Conservation (phyloP, 1,139 yeast species). For the Yamadazyma conglobata region DNA sequence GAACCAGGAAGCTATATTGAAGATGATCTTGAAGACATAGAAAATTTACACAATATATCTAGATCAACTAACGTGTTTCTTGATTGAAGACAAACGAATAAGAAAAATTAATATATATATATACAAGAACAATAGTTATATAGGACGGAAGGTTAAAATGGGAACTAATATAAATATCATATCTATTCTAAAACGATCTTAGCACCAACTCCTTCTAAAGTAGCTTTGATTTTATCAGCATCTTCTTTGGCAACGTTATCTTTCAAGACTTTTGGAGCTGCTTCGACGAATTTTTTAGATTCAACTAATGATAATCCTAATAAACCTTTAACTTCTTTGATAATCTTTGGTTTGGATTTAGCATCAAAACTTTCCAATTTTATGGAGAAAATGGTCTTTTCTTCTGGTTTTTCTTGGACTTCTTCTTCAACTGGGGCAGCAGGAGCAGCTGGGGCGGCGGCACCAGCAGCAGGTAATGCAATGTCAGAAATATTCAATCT, state of each 20-base stretch:
- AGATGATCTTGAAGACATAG: slow-evolving; percentile 1
- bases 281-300: slow-evolving; percentile 95
- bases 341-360: slow-evolving; percentile 93
- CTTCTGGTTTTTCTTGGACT: slow-evolving; percentile 78
- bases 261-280: slow-evolving; percentile 91
- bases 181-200: slow-evolving; percentile 79
- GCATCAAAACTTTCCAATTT: slow-evolving; percentile 94
- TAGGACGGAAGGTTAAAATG: slow-evolving; percentile 53
- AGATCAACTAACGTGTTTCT: slow-evolving; percentile 8
- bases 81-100: slow-evolving; percentile 2
- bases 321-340: slow-evolving; percentile 91
- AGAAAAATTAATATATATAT: slow-evolving; percentile 9
- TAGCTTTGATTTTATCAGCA: slow-evolving; percentile 87
- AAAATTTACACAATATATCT: slow-evolving; percentile 4
- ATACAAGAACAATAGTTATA: slow-evolving; percentile 12
- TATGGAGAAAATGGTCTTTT: slow-evolving; percentile 87
- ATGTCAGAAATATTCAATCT: slow-evolving; percentile 92
- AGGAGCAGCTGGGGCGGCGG: slow-evolving; percentile 67
- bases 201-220: slow-evolving; percentile 94
- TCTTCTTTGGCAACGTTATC: slow-evolving; percentile 86
- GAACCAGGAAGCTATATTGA: slow-evolving; percentile 2
- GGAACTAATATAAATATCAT: slow-evolving; percentile 19
- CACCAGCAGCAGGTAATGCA: slow-evolving; percentile 74
- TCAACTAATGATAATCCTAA: slow-evolving; percentile 92
- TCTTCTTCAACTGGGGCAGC: slow-evolving; percentile 75